A percentile compares a stretch with the other conserved stretches of the same genome.
These are phyloP conservation scores for Cyclotella sp. DNA, from an alignment of 108 stramenopile species.

Conservation along the genomic window DNA sequence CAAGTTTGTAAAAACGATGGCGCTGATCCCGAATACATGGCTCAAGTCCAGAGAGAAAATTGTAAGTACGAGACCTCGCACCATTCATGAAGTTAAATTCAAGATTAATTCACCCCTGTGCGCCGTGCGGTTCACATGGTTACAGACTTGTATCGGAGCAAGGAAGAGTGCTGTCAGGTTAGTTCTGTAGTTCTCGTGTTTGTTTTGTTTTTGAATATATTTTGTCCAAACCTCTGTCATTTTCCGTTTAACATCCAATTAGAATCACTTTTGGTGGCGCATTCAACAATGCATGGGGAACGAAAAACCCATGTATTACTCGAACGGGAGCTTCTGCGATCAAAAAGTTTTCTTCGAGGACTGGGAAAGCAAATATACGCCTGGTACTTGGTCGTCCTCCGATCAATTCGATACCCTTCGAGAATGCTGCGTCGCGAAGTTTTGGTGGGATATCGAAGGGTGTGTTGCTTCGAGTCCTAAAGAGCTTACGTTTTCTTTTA, in stretches of 20 bases:
- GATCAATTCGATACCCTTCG: conserved; percentile 22
- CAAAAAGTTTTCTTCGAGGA: conserved; percentile 11
- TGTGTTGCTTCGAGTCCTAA: conserved; percentile 23
- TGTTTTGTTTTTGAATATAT: too few relatives aligned
- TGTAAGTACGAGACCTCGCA: too few relatives aligned
- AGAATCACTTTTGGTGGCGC: conserved; percentile 29
- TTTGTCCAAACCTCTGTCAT: too few relatives aligned
- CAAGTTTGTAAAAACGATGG: conserved; percentile 55
- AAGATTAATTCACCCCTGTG: too few relatives aligned
- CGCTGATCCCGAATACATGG: conserved; percentile 37
- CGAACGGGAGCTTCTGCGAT: neutral
- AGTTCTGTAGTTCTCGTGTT: too few relatives aligned
- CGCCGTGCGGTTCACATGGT: too few relatives aligned
- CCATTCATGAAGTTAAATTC: too few relatives aligned
- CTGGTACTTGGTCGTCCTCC: conserved; percentile 9
- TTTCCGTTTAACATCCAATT: neutral
- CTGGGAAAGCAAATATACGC: conserved; percentile 20
- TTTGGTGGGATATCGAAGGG: conserved; percentile 28
- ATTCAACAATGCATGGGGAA: conserved; percentile 38
- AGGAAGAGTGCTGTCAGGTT: conserved; percentile 27
- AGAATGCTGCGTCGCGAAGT: conserved; percentile 37
- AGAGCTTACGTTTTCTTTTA: conserved; percentile 20
- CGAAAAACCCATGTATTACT: neutral
- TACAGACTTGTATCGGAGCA: conserved; percentile 34
- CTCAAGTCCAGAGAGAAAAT: conserved; percentile 20